Conservation (phyloP, 2,329 filamentous ascomycete genomes). For the Arthroderma uncinatum region DNA sequence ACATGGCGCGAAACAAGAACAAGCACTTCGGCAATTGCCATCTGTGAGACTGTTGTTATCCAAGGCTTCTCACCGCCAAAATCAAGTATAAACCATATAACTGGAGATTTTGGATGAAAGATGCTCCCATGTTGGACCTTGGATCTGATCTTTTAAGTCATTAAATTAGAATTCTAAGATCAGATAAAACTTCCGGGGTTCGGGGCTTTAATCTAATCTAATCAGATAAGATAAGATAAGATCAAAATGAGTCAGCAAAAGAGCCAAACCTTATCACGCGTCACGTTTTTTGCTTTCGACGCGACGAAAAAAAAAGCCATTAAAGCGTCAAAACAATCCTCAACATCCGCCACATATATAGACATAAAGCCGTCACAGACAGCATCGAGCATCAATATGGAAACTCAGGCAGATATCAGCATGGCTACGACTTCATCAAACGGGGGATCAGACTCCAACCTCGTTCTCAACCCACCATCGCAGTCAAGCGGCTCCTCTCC, state of each 20-base stretch:
- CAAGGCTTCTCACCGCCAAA: background rate
- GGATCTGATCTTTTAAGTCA: background rate
- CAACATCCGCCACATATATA: too few relatives aligned
- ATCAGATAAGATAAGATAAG: constrained; percentile 1
- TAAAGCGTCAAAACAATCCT: background rate
- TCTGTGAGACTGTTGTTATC: background rate
- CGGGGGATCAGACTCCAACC: background rate
- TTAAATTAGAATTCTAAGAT: background rate
- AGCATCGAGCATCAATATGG: background rate
- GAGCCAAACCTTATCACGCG: too few relatives aligned
- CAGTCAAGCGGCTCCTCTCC: background rate
- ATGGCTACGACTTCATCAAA: background rate
- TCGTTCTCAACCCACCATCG: background rate
- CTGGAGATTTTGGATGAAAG: background rate
- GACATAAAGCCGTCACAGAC: too few relatives aligned
- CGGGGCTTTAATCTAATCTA: background rate
- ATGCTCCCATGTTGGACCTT: background rate
- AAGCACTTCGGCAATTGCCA: background rate
- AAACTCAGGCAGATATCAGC: background rate
- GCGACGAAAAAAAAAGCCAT: background rate
- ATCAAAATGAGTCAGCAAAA: background rate
- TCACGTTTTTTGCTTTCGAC: background rate
- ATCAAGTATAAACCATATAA: background rate
- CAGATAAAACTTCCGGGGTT: background rate
- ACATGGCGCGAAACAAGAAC: background rate